These are phyloP conservation scores for Chalciporus piperatus DNA, from an alignment of 768 basidiomycete genomes.

Conservation along the genomic window DNA sequence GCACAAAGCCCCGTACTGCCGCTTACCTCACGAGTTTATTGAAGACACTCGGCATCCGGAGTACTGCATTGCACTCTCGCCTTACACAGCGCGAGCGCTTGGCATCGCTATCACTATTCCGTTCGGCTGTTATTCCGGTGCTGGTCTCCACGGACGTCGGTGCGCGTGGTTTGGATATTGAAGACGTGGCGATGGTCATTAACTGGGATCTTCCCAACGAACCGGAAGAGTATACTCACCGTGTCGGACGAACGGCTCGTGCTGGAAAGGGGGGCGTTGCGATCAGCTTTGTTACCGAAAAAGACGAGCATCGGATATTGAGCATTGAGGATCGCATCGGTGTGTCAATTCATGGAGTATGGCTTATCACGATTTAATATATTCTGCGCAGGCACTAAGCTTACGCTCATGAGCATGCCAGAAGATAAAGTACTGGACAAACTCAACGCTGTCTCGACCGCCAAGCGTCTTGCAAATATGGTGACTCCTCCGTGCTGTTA, in stretches of 20 bases:
- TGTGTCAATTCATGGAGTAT: conserved; percentile 37
- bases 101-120: conserved; percentile 80
- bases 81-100: conserved; percentile 90
- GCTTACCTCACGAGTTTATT: conserved; percentile 84
- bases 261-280: conserved; percentile 87
- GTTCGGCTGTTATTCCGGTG: conserved; percentile 83
- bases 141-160: conserved; percentile 95
- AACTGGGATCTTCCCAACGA: conserved; percentile 95
- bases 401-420: conserved; percentile 71
- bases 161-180: conserved; percentile 92
- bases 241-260: conserved; percentile 91
- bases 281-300: conserved; percentile 92
- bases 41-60: conserved; percentile 76
- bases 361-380: background rate
- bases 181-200: conserved; percentile 92
- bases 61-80: conserved; percentile 88
- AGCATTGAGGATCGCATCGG: conserved; percentile 85
- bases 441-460: conserved; percentile 86
- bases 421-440: conserved; percentile 82
- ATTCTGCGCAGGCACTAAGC: conserved; percentile 55
- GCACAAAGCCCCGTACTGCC: conserved; percentile 77
- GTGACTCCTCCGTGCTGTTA: conserved; percentile 37
- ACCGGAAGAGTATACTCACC: conserved; percentile 93
- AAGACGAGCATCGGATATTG: conserved; percentile 81
- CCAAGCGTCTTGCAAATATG: conserved; percentile 93